These are phyloP conservation scores for Globisporangium okanoganense DNA, from an alignment of 352 stramenopile genomes.

Conservation along the genomic window DNA sequence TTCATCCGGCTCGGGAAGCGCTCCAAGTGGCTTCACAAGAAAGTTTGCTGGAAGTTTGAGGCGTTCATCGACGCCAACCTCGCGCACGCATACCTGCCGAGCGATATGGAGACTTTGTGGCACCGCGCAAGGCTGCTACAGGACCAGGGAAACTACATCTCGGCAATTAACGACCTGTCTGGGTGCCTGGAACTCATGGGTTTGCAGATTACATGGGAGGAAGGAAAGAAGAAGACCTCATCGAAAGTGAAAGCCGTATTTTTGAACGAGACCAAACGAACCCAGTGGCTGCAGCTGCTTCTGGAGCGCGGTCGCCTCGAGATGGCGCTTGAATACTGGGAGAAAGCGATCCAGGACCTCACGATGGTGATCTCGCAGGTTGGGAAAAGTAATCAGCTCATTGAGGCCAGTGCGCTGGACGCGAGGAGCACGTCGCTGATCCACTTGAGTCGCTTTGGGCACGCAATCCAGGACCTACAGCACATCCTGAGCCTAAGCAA, in stretches of 20 bases:
- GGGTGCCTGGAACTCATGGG: conserved; percentile 35
- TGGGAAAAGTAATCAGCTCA: conserved; percentile 23
- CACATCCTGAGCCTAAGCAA: conserved; percentile 21
- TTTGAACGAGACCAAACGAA: conserved; percentile 29
- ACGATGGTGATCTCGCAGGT: conserved; percentile 37
- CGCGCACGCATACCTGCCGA: conserved; percentile 42
- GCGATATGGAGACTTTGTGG: conserved; percentile 47
- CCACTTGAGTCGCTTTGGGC: conserved; percentile 26
- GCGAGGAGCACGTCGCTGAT: conserved; percentile 33
- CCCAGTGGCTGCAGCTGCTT: conserved; percentile 45
- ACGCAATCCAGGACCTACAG: conserved; percentile 53
- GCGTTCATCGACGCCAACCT: conserved; percentile 48
- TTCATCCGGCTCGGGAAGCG: conserved; percentile 39
- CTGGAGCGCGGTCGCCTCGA: conserved; percentile 33
- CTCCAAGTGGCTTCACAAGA: conserved; percentile 42
- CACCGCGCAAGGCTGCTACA: conserved; percentile 37
- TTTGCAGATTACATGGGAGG: conserved; percentile 36
- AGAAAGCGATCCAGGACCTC: conserved; percentile 37
- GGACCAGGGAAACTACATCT: conserved; percentile 32
- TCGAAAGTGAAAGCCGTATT: conserved; percentile 31
- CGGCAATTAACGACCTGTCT: conserved; percentile 41
- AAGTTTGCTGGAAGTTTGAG: conserved; percentile 46
- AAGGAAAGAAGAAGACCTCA: conserved; percentile 20
- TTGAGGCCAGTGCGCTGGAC: conserved; percentile 29
- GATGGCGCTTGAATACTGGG: conserved; percentile 38